Conservation (phyloP, 331 rosid species). For the Quercus tomentella region DNA sequence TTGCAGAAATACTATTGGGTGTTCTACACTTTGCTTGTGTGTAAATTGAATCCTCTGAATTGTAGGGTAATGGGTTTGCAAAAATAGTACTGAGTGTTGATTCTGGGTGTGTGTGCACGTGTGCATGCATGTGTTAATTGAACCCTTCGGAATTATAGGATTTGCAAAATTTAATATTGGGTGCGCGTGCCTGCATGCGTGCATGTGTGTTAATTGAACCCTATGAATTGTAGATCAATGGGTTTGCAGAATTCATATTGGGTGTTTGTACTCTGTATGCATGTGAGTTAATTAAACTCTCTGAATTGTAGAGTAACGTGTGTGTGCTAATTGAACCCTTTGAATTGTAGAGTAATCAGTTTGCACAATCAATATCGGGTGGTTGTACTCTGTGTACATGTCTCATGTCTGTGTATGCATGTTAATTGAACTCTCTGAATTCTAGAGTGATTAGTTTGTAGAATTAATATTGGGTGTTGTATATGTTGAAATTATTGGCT, state of each 20-base stretch:
- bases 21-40: background rate
- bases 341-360: too few species aligned
- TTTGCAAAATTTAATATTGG: background rate
- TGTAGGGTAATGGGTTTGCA: background rate
- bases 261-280: background rate
- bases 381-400: background rate
- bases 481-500: background rate
- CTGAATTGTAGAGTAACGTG: too few species aligned
- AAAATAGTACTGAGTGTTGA: background rate
- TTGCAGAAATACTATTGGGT: background rate
- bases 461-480: background rate
- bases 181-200: too few species aligned
- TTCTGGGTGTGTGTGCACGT: too few species aligned
- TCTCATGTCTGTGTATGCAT: background rate
- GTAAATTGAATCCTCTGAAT: background rate
- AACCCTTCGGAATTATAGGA: too few species aligned
- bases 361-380: background rate
- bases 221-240: background rate
- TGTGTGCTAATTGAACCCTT: too few species aligned
- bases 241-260: too few species aligned
- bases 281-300: too few species aligned
- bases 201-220: too few species aligned
- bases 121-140: too few species aligned
- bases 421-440: too few species aligned
- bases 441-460: too few species aligned